Conservation (phyloP, 2,329 filamentous ascomycete species). For the Cercospora berteroae region DNA sequence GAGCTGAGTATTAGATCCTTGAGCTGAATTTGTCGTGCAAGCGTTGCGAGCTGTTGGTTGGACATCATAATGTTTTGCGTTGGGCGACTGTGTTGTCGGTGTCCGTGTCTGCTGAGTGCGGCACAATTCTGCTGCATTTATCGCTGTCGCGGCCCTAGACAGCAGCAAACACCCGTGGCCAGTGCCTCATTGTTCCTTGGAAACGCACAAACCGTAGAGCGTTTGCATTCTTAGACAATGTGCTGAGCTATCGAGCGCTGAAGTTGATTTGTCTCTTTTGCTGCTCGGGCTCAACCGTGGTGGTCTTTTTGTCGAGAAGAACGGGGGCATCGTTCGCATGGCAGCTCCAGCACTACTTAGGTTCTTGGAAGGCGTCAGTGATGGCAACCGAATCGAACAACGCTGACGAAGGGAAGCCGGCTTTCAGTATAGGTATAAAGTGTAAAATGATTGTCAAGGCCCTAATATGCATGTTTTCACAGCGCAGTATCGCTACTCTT, state of each 20-base stretch:
- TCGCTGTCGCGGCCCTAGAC: neutral
- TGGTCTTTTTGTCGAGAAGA: neutral
- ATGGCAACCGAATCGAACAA: neutral
- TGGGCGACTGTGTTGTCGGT: neutral
- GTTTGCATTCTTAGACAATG: neutral
- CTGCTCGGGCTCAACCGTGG: neutral
- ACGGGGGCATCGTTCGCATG: neutral
- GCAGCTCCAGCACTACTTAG: neutral
- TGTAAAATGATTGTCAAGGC: neutral
- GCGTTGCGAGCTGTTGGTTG: neutral
- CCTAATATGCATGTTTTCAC: neutral
- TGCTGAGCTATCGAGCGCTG: too few species aligned
- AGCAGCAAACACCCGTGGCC: neutral
- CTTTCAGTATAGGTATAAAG: neutral
- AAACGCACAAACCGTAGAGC: too few species aligned
- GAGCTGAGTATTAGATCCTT: neutral
- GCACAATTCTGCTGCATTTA: neutral
- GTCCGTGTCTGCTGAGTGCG: neutral
- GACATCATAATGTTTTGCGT: neutral
- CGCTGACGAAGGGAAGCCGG: neutral
- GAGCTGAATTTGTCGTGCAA: neutral
- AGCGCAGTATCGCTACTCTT: neutral
- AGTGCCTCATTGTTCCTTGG: neutral
- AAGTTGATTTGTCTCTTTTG: neutral
- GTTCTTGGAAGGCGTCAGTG: neutral